Conservation (phyloP, 169 alveolate species). For the Babesia sp. region DNA sequence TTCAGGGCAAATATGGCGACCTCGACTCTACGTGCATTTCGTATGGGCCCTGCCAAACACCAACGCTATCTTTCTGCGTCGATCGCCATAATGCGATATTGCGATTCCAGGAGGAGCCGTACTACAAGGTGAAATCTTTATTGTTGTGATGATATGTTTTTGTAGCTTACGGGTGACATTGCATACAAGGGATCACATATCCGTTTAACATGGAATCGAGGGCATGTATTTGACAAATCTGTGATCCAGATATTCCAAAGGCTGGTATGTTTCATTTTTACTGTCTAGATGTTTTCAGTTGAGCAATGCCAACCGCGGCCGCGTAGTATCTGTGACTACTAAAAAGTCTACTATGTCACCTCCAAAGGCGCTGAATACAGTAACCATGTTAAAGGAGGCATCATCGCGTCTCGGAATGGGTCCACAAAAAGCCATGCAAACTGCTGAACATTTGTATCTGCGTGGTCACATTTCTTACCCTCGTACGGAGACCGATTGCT, state of each 20-base stretch:
- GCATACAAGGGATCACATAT: conserved; percentile 4
- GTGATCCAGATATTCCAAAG: conserved; percentile 18
- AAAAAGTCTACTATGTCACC: conserved; percentile 11
- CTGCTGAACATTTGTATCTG: conserved; percentile 93
- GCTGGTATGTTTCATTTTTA: not conserved
- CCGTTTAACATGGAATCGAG: conserved; percentile 18
- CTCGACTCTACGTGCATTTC: conserved; percentile 85
- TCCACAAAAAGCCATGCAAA: conserved; percentile 87
- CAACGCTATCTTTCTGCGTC: conserved; percentile 95
- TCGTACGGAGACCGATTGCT: conserved; percentile 92
- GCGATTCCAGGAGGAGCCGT: conserved; percentile 88
- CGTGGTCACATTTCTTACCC: conserved; percentile 93
- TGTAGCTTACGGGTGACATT: conserved; percentile 16
- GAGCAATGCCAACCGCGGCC: not conserved
- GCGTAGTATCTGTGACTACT: not conserved
- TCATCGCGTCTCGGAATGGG: conserved; percentile 85
- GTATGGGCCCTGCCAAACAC: conserved; percentile 98
- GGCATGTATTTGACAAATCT: conserved; percentile 28
- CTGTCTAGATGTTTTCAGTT: not conserved
- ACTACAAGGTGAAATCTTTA: conserved; percentile 73
- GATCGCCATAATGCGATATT: conserved; percentile 90
- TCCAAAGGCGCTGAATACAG: conserved; percentile 93
- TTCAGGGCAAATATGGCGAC: conserved; percentile 82
- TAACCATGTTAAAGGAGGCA: conserved; percentile 88
- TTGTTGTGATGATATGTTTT: not conserved